A percentile compares a stretch with the other conserved stretches of the same genome.
phyloP scores from a whole-genome alignment of 306 rosid genomes.

The Rosa chinensis region DNA sequence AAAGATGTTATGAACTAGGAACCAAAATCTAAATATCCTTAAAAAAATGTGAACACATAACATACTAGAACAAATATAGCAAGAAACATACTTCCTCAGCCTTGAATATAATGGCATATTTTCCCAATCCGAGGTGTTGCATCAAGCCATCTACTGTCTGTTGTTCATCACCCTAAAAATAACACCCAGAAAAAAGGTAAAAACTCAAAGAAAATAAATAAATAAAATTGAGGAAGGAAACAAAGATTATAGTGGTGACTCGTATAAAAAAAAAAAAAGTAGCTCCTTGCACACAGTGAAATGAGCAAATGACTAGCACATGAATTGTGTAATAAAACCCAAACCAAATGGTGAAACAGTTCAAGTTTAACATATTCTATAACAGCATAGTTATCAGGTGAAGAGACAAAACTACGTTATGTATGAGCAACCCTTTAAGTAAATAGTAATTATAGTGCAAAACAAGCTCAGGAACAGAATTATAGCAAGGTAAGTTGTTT shows the following conservation, averaged over 20 bases:
- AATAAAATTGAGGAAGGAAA: neutral
- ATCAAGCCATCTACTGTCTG: slow-evolving; percentile 80
- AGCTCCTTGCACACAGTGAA: neutral
- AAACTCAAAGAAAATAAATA: slow-evolving; percentile 12
- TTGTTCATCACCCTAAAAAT: slow-evolving; percentile 63
- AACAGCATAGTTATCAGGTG: neutral
- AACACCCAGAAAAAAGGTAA: slow-evolving; percentile 11
- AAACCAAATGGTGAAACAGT: neutral
- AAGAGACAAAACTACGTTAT: neutral
- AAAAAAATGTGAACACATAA: too few relatives aligned
- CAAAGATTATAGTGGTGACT: neutral
- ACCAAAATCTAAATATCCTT: neutral
- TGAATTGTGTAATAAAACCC: neutral
- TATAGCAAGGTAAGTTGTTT: neutral
- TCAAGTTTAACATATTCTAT: neutral
- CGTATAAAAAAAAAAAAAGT: neutral
- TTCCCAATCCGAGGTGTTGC: slow-evolving; percentile 73
- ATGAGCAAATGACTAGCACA: neutral
- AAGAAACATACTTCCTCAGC: slow-evolving; percentile 86
- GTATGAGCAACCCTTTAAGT: neutral
- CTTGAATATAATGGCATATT: slow-evolving; percentile 79
- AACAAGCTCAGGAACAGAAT: neutral
- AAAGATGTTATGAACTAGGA: neutral
- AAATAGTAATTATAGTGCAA: neutral
- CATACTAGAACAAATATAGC: slow-evolving; percentile 17